Evolutionary conservation across 192 early-diverging fungal genomes (phyloP).

Genomic region (Haplosporangium gracile): DNA sequence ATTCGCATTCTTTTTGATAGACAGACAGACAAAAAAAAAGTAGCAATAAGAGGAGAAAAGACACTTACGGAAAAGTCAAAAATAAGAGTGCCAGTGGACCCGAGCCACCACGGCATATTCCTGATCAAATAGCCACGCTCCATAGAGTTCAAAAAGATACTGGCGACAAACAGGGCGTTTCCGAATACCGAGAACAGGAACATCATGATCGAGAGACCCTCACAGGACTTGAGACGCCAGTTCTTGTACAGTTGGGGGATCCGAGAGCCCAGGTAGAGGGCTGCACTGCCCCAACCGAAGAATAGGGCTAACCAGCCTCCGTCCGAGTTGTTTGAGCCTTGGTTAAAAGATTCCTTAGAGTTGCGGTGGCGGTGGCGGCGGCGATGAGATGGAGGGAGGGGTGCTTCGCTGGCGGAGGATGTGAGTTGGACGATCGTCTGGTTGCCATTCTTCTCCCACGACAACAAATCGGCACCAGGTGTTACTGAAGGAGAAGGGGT

Average conservation of each 20-base stretch:
- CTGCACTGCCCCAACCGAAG: slow-evolving; percentile 80
- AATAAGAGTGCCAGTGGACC: slow-evolving; percentile 74
- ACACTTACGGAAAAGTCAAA: slow-evolving; percentile 78
- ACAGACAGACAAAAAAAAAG: not conserved
- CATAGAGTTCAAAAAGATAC: slow-evolving; percentile 80
- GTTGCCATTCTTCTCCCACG: not conserved
- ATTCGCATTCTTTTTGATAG: not conserved
- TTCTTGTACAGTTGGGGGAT: slow-evolving; percentile 90
- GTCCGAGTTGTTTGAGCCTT: not conserved
- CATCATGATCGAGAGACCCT: slow-evolving; percentile 84
- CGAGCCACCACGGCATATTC: slow-evolving; percentile 83
- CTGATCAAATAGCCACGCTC: slow-evolving; percentile 71
- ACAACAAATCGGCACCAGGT: not conserved
- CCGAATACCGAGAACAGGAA: slow-evolving; percentile 84
- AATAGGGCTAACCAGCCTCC: slow-evolving; percentile 65
- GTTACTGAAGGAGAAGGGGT: not conserved
- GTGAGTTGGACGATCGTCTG: not conserved
- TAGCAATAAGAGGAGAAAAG: not conserved
- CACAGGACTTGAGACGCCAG: slow-evolving; percentile 72
- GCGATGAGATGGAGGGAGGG: not conserved
- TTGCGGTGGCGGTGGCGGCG: not conserved
- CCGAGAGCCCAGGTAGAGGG: slow-evolving; percentile 82
- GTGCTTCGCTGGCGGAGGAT: not conserved
- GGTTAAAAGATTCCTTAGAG: not conserved
- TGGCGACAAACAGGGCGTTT: slow-evolving; percentile 73